phyloP scores from a whole-genome alignment of 2,329 filamentous ascomycete genomes.

The Cladobotryum mycophilum region DNA sequence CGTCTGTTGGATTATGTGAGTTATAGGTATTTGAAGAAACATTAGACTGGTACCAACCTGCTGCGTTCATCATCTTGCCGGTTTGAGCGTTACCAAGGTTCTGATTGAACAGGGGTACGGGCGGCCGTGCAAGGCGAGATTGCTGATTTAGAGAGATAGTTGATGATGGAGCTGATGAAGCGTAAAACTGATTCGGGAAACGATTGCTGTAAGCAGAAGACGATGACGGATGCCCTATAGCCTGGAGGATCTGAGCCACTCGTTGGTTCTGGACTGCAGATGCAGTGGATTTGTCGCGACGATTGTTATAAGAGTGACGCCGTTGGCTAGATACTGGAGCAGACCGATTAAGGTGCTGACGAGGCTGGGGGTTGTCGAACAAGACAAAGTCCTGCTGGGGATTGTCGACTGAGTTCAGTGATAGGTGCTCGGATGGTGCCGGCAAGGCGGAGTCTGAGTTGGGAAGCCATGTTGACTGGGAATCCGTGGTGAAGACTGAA shows the following conservation, averaged over 20 bases:
- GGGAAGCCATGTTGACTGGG: constrained; percentile 74
- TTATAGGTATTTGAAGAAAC: constrained; percentile 15
- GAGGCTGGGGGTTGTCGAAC: constrained; percentile 52
- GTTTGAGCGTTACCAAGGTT: constrained; percentile 46
- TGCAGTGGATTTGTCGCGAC: constrained; percentile 35
- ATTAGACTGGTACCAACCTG: constrained; percentile 25
- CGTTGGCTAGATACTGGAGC: constrained; percentile 36
- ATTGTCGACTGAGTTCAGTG: constrained; percentile 42
- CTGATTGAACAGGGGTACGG: constrained; percentile 66
- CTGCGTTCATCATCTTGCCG: constrained; percentile 40
- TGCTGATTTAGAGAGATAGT: constrained; percentile 51
- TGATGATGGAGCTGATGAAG: constrained; percentile 59
- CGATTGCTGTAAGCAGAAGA: constrained; percentile 50
- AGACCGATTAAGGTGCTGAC: constrained; percentile 31
- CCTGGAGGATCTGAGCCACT: constrained; percentile 53
- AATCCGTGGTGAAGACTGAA: constrained; percentile 78
- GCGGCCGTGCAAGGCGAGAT: constrained; percentile 51
- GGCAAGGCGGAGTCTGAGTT: constrained; percentile 58
- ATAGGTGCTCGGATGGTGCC: constrained; percentile 54
- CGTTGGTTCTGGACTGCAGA: constrained; percentile 49
- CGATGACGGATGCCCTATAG: constrained; percentile 49
- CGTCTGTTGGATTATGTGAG: constrained; percentile 39
- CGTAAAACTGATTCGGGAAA: constrained; percentile 59
- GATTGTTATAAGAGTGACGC: constrained; percentile 41
- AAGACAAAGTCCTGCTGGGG: constrained; percentile 72